phyloP scores from a whole-genome alignment of 176 grass and related monocot species.

The Rhynchospora breviuscula region DNA sequence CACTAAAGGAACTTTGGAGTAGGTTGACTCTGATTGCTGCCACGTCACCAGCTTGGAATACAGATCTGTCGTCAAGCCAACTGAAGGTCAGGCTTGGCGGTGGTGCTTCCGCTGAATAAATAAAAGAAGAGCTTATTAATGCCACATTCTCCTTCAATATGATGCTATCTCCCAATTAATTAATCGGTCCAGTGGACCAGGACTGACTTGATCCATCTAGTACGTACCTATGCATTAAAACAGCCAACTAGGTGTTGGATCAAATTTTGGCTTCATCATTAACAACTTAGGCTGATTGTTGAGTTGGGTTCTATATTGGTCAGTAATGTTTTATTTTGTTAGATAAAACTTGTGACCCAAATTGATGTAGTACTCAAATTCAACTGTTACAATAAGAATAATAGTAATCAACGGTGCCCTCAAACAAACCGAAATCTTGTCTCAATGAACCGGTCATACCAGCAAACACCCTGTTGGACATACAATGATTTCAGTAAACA shows the following conservation, averaged over 20 bases:
- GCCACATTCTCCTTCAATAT: neutral
- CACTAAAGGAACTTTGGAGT: constrained; percentile 10
- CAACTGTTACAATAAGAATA: neutral
- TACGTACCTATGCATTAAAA: neutral
- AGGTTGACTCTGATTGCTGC: constrained; percentile 31
- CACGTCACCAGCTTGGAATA: constrained; percentile 54
- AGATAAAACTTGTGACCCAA: neutral
- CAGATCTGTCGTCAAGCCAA: constrained; percentile 29
- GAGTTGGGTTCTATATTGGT: neutral
- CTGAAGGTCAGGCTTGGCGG: constrained; percentile 37
- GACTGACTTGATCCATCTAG: neutral
- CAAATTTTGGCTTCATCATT: neutral
- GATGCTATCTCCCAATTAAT: neutral
- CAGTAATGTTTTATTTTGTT: neutral
- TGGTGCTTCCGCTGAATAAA: neutral
- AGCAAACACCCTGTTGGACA: too few species aligned
- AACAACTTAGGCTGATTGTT: neutral
- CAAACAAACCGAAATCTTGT: neutral
- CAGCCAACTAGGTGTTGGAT: neutral
- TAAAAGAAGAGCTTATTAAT: neutral
- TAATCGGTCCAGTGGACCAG: too few species aligned
- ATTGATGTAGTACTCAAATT: neutral
- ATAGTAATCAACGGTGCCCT: neutral
- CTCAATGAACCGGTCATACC: neutral
- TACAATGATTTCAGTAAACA: too few species aligned